A percentile compares a stretch with the other conserved stretches of the same genome.
Evolutionary conservation across 441 rosid genomes (phyloP).

Genomic region (Geranium incanum): DNA sequence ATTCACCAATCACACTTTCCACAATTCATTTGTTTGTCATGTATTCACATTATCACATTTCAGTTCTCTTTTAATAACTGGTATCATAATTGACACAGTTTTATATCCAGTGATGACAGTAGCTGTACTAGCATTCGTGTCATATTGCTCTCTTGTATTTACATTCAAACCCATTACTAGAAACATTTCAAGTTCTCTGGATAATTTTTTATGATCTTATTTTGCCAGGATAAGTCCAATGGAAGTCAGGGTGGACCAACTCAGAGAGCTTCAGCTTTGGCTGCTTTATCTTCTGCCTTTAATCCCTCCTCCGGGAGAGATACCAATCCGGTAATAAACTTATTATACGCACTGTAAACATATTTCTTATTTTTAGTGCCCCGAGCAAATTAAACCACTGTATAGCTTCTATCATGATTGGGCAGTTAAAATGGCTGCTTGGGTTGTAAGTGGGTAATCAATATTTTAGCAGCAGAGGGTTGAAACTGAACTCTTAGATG

Average conservation of each 20-base stretch:
- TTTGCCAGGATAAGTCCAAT: constrained; percentile 64
- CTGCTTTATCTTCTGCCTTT: constrained; percentile 89
- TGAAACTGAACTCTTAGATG: background rate
- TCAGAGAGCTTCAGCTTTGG: constrained; percentile 98
- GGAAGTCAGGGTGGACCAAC: constrained; percentile 85
- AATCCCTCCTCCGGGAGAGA: constrained; percentile 57
- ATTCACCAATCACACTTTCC: background rate
- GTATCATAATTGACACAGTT: background rate
- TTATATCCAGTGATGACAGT: background rate
- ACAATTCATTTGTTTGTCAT: background rate
- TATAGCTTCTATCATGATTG: background rate
- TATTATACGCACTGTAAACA: background rate
- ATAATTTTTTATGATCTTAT: constrained; percentile 15
- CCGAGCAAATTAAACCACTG: background rate
- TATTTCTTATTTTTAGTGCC: background rate
- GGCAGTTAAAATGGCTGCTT: background rate
- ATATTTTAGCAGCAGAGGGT: background rate
- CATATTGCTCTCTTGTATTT: background rate
- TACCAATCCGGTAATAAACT: constrained; percentile 33
- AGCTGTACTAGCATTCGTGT: background rate
- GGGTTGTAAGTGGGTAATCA: background rate
- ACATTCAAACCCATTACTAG: background rate
- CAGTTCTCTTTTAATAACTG: background rate
- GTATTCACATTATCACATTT: background rate
- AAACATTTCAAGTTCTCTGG: background rate